Evolutionary conservation across 1,139 yeast species (phyloP), one percentile per base, ranked within the genome.

Genomic region (Sugiyamaella pinicola): DNA sequence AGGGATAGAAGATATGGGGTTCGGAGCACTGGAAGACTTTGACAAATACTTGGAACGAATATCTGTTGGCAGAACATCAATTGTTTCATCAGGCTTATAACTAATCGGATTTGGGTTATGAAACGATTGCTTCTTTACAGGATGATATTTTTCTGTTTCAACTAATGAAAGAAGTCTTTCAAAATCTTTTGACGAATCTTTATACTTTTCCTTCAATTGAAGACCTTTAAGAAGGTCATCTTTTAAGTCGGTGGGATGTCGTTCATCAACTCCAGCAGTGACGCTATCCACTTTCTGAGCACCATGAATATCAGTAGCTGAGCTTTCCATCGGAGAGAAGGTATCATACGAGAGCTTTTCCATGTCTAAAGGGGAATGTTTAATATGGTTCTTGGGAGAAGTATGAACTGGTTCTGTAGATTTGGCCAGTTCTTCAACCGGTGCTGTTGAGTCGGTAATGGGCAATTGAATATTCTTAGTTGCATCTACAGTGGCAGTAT

Each of bases 1-100:
- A 18, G 46, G 45, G 13, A n/a, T 5, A 9, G 47, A n/a, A 2
- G 28, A 21, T 18, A 15, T n/a, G 42, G 41, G 26, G 21, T 12
- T 18, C 3, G 45, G 34, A 13, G 45, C 43, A 21, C 22, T 22
- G 1, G 38, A 15, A 39, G 47, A 28, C 9, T 17, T 31, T 12
- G 48, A 18, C 13, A 35, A 9, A 17, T 57, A 58, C 38, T 43
- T 49, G 17, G 50, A 19, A 8, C 62, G 48, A 13, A 59, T 47
- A 18, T 58, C 60, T n/a, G 59, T 54, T n/a, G 64, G 61, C 13
- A 61, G 34, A 15, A 61, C 40, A 13, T 47, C 50, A 18, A 52
- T 62, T 6, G 60, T 34, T 10, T 61, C 61, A n/a, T 12, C 42
- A 4, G 17, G 29, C 6, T n/a, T 7, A n/a, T 22, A 12, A 7